Base-by-base conservation (phyloP, 2,329 filamentous ascomycete species). In the Trichoderma koningiopsis region DNA sequence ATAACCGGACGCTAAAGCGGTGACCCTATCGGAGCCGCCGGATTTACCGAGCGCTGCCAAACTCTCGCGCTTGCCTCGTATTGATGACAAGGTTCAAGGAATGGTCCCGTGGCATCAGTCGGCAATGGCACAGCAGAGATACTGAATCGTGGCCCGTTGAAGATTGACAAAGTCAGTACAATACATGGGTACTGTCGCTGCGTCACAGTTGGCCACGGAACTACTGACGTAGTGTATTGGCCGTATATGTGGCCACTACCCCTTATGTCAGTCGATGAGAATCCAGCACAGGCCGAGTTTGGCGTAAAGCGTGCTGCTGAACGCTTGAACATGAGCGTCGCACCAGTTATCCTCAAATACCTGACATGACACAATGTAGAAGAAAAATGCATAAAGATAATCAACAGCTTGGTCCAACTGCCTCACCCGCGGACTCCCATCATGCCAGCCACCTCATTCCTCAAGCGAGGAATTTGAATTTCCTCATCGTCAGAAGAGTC, bases 401-500 rank as follows among this genome's bases (percentile, higher is more conserved):
- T n/a, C 10, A 37, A 22, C 37, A 16, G 37, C 24, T 24, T 16
- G 13, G 1, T 33, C 5, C 16, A n/a, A 31, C 33, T 24, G 16
- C 14, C 52, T 70, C 69, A 70, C 4, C 69, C 69, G 4, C 69
- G 43, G n/a, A 70, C 73, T 33, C 72, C 77, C 76, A 79, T 77
- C 53, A 75, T 74, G 35, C 76, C 72, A 1, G 76, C 72, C 24
- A 76, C 75, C 65, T 76, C 76, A 52, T 73, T 75, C 67, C 71
- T 76, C 53, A 73, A 76, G 64, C 72, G 71, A 0, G 85, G 85
- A 7, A 88, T 78, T 62, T 83, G 78, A 68, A 89, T 89, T 74
- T 88, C 86, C 37, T 83, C 84, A 35, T 88, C 87, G 19, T 87
- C 87, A 56, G 87, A 87, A 22, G 85, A 87, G 68, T 85, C 84